Percentiles rank a stretch among this genome's conserved stretches.
Conservation (phyloP, 495 filamentous ascomycete genomes). For the Penicillium angulare region DNA sequence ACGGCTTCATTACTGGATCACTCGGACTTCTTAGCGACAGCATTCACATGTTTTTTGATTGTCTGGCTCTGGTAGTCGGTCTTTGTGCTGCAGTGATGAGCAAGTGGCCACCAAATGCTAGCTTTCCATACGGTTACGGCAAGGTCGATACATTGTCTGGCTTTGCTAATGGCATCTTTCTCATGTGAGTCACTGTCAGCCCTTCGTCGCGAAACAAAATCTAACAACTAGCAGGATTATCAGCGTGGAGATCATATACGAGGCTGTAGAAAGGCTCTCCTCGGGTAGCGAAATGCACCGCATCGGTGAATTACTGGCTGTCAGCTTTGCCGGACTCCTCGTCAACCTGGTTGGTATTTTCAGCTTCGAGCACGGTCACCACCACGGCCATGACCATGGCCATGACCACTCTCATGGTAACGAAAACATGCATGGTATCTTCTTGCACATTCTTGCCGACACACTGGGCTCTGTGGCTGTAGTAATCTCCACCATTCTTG, state of each 20-base stretch:
- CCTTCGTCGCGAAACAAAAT: background rate
- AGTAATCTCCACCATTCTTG: conserved; percentile 85
- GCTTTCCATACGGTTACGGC: conserved; percentile 93
- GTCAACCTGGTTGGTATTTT: conserved; percentile 93
- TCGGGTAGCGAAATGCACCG: conserved; percentile 80
- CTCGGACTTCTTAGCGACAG: conserved; percentile 93
- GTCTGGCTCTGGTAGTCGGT: conserved; percentile 85
- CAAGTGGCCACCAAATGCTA: conserved; percentile 87
- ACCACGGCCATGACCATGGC: conserved; percentile 58
- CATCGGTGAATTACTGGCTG: conserved; percentile 80
- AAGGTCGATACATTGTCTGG: conserved; percentile 96
- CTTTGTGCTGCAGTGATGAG: conserved; percentile 95
- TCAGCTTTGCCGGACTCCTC: conserved; percentile 77
- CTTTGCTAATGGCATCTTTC: conserved; percentile 94
- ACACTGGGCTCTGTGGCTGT: conserved; percentile 93
- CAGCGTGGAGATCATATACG: conserved; percentile 93
- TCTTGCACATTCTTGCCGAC: conserved; percentile 92
- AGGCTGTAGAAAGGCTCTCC: conserved; percentile 82
- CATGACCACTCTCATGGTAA: conserved; percentile 76
- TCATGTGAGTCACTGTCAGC: conserved; percentile 63
- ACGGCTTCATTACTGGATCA: conserved; percentile 89
- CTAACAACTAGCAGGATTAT: conserved; percentile 66
- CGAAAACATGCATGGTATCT: conserved; percentile 99
- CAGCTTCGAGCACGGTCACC: conserved; percentile 73
- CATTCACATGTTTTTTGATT: conserved; percentile 99